Base-by-base conservation (phyloP, 1,139 yeast genomes). In the Candida dubliniensis region DNA sequence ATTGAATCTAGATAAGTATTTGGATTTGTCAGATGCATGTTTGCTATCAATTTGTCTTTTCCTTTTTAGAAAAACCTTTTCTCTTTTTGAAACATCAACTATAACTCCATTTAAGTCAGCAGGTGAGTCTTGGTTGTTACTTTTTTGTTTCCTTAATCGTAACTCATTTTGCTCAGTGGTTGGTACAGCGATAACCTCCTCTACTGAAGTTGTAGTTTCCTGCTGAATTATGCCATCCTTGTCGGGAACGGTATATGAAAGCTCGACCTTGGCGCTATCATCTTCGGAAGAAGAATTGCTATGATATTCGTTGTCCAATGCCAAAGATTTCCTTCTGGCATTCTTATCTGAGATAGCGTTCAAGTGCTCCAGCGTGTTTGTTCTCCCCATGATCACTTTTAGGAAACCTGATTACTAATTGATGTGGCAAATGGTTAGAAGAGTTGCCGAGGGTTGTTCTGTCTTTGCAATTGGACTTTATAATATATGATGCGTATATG, bases 301-400 rank as follows among this genome's bases (percentile, higher is more conserved):
- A 18, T 18, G 23, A 42, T 50, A 60, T 24, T 59, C 63, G 32
- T 56, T 53, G 25, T 57, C 56, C 6, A 54, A 12, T n/a, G 52
- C 47, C 24, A 60, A 49, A 13, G 59, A 53, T 36, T 47, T 43
- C 25, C 64, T 43, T 13, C 44, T 49, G 5, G 46, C 54, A 38
- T 51, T 55, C 14, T 52, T 42, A 26, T 49, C 44, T 12, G 49
- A 44, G 9, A 59, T 47, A 8, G 40, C 36, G 26, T 53, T 40
- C 11, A 59, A 49, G 8, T 53, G 49, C 11, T 52, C 54, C 36
- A 41, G 47, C 2, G 61, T 57, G 32, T 24, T 8, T 6, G 47
- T 41, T 31, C 42, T 43, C n/a, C 27, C 38, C 47, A 49, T 44
- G 10, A n/a, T 31, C 23, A 4, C 12, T n/a, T n/a, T 27, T 27